Evolutionary conservation across 148 eudicot genomes (phyloP).

Genomic region (Talinum fruticosum): DNA sequence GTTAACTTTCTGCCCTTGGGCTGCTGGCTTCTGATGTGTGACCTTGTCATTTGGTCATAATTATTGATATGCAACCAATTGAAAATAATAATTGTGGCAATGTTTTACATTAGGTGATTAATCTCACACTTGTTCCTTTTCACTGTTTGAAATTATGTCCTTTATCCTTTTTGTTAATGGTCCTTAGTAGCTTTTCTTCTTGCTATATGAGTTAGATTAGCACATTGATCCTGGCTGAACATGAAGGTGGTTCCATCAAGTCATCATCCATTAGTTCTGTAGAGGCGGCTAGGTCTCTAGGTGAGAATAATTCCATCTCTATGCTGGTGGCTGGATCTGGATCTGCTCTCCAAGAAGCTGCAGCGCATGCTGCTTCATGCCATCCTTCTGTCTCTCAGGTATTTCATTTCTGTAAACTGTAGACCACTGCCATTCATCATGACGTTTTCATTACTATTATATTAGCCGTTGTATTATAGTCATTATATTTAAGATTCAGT

Average conservation of each 20-base stretch:
- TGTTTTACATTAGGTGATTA: neutral
- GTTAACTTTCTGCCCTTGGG: neutral
- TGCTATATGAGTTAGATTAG: slow-evolving; percentile 46
- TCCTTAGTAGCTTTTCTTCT: neutral
- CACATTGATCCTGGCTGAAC: slow-evolving; percentile 86
- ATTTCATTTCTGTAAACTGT: slow-evolving; percentile 6
- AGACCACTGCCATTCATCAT: neutral
- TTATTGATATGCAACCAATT: neutral
- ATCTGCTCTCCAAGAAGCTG: slow-evolving; percentile 80
- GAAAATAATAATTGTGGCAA: neutral
- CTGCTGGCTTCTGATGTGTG: neutral
- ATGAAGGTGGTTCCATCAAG: slow-evolving; percentile 75
- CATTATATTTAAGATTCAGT: neutral
- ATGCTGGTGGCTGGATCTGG: slow-evolving; percentile 91
- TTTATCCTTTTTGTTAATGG: neutral
- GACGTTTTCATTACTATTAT: neutral
- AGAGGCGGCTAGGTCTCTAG: slow-evolving; percentile 66
- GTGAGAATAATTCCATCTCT: slow-evolving; percentile 63
- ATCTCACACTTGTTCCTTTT: neutral
- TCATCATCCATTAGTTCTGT: slow-evolving; percentile 67
- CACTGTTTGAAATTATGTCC: neutral
- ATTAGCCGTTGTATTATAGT: neutral
- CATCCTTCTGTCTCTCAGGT: slow-evolving; percentile 84
- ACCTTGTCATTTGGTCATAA: neutral
- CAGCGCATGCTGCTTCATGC: slow-evolving; percentile 74